Base-by-base conservation (phyloP, 345 rosid species). In the Alliaria petiolata region DNA sequence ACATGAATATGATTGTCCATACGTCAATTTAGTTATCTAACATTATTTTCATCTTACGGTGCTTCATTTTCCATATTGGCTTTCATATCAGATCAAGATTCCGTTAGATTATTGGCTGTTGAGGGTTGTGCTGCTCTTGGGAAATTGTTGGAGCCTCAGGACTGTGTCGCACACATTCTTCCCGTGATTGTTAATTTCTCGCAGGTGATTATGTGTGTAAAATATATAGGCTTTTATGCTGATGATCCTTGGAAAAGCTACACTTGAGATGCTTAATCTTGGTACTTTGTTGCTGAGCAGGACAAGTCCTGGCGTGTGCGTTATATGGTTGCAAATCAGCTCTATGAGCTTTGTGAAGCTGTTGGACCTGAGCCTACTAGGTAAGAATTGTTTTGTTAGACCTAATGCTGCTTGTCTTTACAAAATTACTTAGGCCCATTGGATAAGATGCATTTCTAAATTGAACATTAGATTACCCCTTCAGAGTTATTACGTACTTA, bases 271-370 rank as follows among this genome's bases (percentile, higher is more conserved):
- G 61, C 76, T 84, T 54, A 43, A 30, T 76, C 35, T n/a, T 19
- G 26, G n/a, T 26, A 17, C 12, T 31, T 67, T 46, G 43, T 40
- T 12, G 31, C 39, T 71, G 47, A 40, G 47, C 87, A 93, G 97
- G 98, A 93, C 65, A 93, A 93, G 81, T 93, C 97, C 35, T 93
- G 97, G 98, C 97, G 98, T 75, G 97, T 93, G 50, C 95, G 98
- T 30, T 89, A 93, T 81, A 85, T 89, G 92, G 97, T 93, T 62
- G 98, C 98, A 63, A 93, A 93, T 81, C 97, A 93, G 75, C 82
- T 91, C 58, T 93, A 91, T 71, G 97, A 93, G 81, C 91, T 93
- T 58, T 93, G 98, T 65, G 98, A 93, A 82, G 97, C 96, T 6
- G 95, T 93, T 58, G 96, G 97, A 40, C 97, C 91, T 47, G 97